A percentile compares a stretch with the other conserved stretches of the same genome.
Conservation (phyloP, 2,329 filamentous ascomycete species). For the Fusarium buxicola region DNA sequence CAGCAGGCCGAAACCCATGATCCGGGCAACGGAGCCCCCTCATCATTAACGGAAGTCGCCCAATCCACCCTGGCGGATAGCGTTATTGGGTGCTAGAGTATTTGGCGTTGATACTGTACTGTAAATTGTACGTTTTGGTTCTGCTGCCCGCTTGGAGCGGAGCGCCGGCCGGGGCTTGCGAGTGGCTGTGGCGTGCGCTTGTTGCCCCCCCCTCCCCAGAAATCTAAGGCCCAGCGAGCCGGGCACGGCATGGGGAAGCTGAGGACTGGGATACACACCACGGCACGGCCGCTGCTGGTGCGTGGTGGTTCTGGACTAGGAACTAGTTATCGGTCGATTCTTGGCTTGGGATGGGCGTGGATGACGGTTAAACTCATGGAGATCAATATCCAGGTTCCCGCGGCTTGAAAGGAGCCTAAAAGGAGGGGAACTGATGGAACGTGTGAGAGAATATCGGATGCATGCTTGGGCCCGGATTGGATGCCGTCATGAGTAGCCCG, state of each 20-base stretch:
- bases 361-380: conserved; percentile 15
- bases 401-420: not conserved
- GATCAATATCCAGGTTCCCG: conserved; percentile 7
- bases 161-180: conserved; percentile 20
- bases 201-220: conserved; percentile 8
- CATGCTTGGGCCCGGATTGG: conserved; percentile 1
- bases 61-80: conserved; percentile 15
- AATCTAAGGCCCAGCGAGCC: conserved; percentile 17
- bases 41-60: conserved; percentile 10
- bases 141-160: conserved; percentile 10
- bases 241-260: conserved; percentile 14
- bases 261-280: conserved; percentile 27
- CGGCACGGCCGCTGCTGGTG: conserved; percentile 14
- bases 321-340: conserved; percentile 31
- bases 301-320: conserved; percentile 24
- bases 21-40: conserved; percentile 12
- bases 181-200: conserved; percentile 23
- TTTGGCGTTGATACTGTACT: not conserved
- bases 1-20: conserved; percentile 19
- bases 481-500: conserved; percentile 27
- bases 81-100: conserved; percentile 3
- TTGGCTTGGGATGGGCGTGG: not conserved
- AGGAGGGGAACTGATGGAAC: conserved; percentile 5
- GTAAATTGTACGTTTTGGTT: not conserved
- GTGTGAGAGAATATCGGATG: conserved; percentile 14